A percentile compares a stretch with the other conserved stretches of the same genome.
phyloP scores from a whole-genome alignment of 2,329 filamentous ascomycete species.

The Pestalotiopsis fici region DNA sequence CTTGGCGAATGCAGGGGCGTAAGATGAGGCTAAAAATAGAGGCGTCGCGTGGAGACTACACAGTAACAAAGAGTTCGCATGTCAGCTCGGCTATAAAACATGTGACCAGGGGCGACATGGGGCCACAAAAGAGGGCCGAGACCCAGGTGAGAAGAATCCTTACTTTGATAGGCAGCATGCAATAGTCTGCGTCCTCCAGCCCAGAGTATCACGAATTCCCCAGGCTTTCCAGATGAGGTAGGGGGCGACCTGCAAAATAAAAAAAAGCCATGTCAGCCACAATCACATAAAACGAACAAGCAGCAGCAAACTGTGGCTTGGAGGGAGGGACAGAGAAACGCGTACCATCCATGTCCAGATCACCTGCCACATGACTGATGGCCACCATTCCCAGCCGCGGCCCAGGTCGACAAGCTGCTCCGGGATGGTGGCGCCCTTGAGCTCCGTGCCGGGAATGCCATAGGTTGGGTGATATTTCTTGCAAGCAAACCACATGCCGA shows the following conservation, averaged over 20 bases:
- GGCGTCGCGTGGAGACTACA: conserved; percentile 54
- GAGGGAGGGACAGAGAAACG: background rate
- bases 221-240: conserved; percentile 53
- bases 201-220: conserved; percentile 55
- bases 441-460: conserved; percentile 39
- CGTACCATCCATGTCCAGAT: conserved; percentile 52
- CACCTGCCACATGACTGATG: conserved; percentile 55
- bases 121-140: background rate
- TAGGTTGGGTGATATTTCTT: conserved; percentile 58
- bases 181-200: conserved; percentile 58
- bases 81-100: background rate
- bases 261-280: conserved; percentile 1
- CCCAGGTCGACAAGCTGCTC: conserved; percentile 42
- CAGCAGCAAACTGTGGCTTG: background rate
- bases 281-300: background rate
- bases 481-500: conserved; percentile 57
- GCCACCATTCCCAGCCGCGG: conserved; percentile 62
- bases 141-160: conserved; percentile 6
- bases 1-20: conserved; percentile 35
- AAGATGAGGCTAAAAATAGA: conserved; percentile 55
- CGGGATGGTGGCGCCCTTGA: conserved; percentile 31
- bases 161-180: conserved; percentile 33
- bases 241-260: conserved; percentile 41
- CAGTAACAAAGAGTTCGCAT: conserved; percentile 5
- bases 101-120: background rate